These are phyloP conservation scores for Leccinum fallax DNA, from an alignment of 1,284 basidiomycete genomes.

Conservation along the genomic window DNA sequence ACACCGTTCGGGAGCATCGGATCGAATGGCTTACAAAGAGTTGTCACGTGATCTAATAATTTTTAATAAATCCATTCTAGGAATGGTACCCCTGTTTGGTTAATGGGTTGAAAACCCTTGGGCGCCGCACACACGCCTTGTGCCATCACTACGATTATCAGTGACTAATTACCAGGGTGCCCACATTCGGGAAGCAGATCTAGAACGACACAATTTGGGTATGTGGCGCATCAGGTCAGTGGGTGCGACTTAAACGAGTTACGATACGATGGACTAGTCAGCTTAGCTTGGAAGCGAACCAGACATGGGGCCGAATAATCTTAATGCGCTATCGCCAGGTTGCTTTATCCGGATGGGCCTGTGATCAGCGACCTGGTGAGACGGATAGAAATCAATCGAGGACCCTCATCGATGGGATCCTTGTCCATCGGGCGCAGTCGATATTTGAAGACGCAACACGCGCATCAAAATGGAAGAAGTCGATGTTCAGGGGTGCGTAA, in stretches of 20 bases:
- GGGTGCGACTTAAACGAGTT: slow-evolving; percentile 13
- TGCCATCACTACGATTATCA: slow-evolving; percentile 15
- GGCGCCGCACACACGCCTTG: slow-evolving; percentile 6
- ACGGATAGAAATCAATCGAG: slow-evolving; percentile 18
- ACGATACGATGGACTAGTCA: slow-evolving; percentile 2
- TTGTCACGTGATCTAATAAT: neutral
- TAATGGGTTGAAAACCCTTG: slow-evolving; percentile 5
- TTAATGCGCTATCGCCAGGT: neutral
- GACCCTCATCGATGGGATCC: slow-evolving; percentile 16
- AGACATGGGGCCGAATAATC: slow-evolving; percentile 3
- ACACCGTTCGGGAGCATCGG: neutral
- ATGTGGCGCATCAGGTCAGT: slow-evolving; percentile 11
- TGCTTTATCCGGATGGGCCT: slow-evolving; percentile 15
- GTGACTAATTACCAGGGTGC: slow-evolving; percentile 3
- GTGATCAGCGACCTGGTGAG: neutral
- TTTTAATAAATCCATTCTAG: neutral
- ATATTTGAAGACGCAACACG: slow-evolving; percentile 37
- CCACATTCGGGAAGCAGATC: slow-evolving; percentile 8
- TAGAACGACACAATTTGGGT: slow-evolving; percentile 4
- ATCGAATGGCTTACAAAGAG: neutral
- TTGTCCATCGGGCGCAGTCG: slow-evolving; percentile 35
- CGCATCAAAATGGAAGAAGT: slow-evolving; percentile 39
- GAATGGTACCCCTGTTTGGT: slow-evolving; percentile 13
- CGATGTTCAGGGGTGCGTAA: slow-evolving; percentile 29
- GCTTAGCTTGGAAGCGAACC: slow-evolving; percentile 12